These are phyloP conservation scores for Poronia punctata DNA, from an alignment of 495 filamentous ascomycete genomes.

Conservation along the genomic window DNA sequence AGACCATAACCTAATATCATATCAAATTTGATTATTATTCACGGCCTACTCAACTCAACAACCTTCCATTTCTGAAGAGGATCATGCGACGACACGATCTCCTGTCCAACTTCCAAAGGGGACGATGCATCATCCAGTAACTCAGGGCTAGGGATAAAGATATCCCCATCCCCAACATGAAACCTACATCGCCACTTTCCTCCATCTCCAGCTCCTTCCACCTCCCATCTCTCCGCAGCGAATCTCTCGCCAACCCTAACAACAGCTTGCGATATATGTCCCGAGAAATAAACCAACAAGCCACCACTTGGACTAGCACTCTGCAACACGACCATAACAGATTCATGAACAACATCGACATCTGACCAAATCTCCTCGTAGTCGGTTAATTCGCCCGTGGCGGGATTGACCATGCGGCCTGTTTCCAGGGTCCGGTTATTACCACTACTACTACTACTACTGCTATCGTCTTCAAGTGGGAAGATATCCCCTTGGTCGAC, in stretches of 20 bases:
- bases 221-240: conserved; percentile 39
- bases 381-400: conserved; percentile 29
- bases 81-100: background rate
- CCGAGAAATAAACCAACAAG: conserved; percentile 39
- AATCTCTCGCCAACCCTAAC: conserved; percentile 31
- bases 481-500: conserved; percentile 48
- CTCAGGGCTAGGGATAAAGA: background rate
- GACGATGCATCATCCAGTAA: background rate
- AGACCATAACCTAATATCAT: no score
- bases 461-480: conserved; percentile 26
- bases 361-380: conserved; percentile 51
- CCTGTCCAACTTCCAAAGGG: background rate
- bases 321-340: conserved; percentile 11
- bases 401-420: conserved; percentile 43
- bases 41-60: conserved; percentile 6
- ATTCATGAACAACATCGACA: conserved; percentile 9
- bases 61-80: conserved; percentile 1
- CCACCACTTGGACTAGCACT: conserved; percentile 34
- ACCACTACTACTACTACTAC: no score
- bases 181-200: conserved; percentile 6
- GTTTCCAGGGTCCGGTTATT: conserved; percentile 40
- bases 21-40: no score
- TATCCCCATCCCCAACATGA: conserved; percentile 1
- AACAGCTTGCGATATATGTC: conserved; percentile 41
- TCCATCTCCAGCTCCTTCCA: conserved; percentile 25